Percentiles rank a stretch among this genome's conserved stretches.
Conservation (phyloP, 257 asterid genomes). For the Scutellaria barbata region DNA sequence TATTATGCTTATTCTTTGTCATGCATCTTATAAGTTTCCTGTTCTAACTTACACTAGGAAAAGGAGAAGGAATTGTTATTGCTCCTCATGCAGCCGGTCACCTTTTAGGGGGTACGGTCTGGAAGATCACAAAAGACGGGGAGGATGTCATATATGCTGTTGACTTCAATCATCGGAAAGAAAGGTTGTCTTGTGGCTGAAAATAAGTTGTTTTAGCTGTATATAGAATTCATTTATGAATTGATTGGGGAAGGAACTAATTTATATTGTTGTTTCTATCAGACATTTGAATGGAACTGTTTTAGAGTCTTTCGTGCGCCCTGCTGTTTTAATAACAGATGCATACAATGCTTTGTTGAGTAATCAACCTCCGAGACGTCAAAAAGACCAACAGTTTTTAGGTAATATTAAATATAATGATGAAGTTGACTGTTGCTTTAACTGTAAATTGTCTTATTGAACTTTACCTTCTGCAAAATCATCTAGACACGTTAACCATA, state of each 20-base stretch:
- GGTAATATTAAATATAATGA: slow-evolving; percentile 53
- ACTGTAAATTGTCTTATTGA: slow-evolving; percentile 7
- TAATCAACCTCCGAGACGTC: slow-evolving; percentile 91
- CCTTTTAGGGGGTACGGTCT: slow-evolving; percentile 90
- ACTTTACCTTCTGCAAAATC: slow-evolving; percentile 26
- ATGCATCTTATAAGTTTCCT: slow-evolving; percentile 37
- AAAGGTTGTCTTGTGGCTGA: slow-evolving; percentile 61
- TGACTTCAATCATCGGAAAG: slow-evolving; percentile 97
- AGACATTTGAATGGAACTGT: slow-evolving; percentile 96
- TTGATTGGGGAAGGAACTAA: slow-evolving; percentile 29
- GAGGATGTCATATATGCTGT: slow-evolving; percentile 99
- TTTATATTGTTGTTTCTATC: slow-evolving; percentile 44
- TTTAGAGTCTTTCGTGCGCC: slow-evolving; percentile 96
- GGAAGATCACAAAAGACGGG: slow-evolving; percentile 98
- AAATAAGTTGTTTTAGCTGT: slow-evolving; percentile 31
- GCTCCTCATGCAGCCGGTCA: slow-evolving; percentile 99
- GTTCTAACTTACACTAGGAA: slow-evolving; percentile 53
- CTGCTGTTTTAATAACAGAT: slow-evolving; percentile 94
- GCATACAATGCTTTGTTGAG: slow-evolving; percentile 86
- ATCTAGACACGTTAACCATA: slow-evolving; percentile 13
- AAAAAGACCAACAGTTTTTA: slow-evolving; percentile 91
- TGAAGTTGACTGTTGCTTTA: slow-evolving; percentile 25
- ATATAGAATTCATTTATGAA: slow-evolving; percentile 32
- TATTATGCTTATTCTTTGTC: slow-evolving; percentile 23
- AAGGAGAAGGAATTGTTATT: slow-evolving; percentile 99